Evolutionary conservation across 140 eudicot species (phyloP), one percentile per base, ranked within the genome.

Genomic region (Ambrosia hybrid): DNA sequence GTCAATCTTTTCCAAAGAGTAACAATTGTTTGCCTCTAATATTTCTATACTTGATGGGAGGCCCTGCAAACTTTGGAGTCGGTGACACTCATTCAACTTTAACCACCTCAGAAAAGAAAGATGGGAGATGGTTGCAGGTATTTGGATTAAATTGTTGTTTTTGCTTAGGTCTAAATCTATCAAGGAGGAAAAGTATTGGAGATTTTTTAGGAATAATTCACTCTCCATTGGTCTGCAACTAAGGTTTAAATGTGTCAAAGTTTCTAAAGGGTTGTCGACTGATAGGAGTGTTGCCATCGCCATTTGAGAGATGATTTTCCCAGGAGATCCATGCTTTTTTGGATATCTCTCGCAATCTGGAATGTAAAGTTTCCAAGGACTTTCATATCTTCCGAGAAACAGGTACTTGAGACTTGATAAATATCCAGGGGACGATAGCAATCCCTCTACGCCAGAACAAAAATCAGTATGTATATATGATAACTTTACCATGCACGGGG

Each of bases 31-130:
- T 57, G 68, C 68, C 68, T 13, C 10, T 16, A 72, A 59, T 3
- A 39, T 9, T 57, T 59, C 45, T 45, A 72, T 72, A 17, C 58
- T 51, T 10, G 56, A 59, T 56, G 76, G 76, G 33, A 72, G 46
- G 4, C 41, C 67, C 9, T 43, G 58, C 37, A 72, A 57, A 41
- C 2, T 34, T 72, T 57, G 45, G 16, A 72, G 76, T 41, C n/a
- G 11, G 14, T 5, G 9, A 14, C 68, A 72, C 12, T 58, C 67
- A 58, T 26, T 37, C 15, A 72, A 57, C 4, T 9, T 5, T 5
- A 72, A 37, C 43, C 3, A 14, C 21, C 15, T 72, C 26, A 72
- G 76, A 59, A 1, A 13, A 38, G 12, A 14, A 14, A 65, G 53
- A 39, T 43, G 52, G n/a, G 49, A 9, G 46, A 65, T 72, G 57